These are phyloP conservation scores for Spinellus fusiger DNA, from an alignment of 192 early-diverging fungal genomes.

Conservation along the genomic window DNA sequence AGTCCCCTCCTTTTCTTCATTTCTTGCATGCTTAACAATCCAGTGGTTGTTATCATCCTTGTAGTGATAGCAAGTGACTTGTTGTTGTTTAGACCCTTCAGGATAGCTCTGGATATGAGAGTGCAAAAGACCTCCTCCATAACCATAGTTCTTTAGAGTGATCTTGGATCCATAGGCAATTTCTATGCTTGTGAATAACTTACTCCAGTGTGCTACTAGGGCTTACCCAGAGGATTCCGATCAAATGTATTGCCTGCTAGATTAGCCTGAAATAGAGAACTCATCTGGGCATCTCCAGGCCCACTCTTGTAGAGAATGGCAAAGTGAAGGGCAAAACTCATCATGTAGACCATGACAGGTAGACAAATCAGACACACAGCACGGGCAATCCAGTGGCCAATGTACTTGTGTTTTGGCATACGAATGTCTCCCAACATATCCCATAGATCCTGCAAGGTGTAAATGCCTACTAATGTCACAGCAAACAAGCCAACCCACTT, in stretches of 20 bases:
- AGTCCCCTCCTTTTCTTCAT: background rate
- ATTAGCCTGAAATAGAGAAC: constrained; percentile 90
- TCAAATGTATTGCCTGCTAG: constrained; percentile 76
- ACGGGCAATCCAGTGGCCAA: constrained; percentile 82
- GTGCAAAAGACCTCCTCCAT: constrained; percentile 88
- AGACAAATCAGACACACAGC: constrained; percentile 74
- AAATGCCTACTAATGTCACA: constrained; percentile 85
- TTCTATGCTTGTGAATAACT: constrained; percentile 39
- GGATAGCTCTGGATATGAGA: constrained; percentile 89
- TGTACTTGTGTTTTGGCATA: constrained; percentile 61
- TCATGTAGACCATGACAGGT: constrained; percentile 78
- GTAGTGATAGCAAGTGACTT: constrained; percentile 92
- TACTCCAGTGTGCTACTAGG: background rate
- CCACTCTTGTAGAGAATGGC: constrained; percentile 77
- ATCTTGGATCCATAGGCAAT: constrained; percentile 85
- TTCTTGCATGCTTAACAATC: constrained; percentile 41
- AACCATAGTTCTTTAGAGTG: constrained; percentile 75
- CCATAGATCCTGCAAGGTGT: constrained; percentile 92
- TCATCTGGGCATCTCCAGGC: constrained; percentile 95
- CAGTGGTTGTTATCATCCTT: constrained; percentile 94
- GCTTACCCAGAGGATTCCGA: constrained; percentile 72
- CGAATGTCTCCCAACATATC: constrained; percentile 74
- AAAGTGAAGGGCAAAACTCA: constrained; percentile 87
- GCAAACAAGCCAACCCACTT: constrained; percentile 98
- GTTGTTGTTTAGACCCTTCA: constrained; percentile 89